A percentile compares a stretch with the other conserved stretches of the same genome.
These are phyloP conservation scores for Rhizomucor miehei DNA, from an alignment of 371 early-diverging fungal genomes.

Conservation along the genomic window DNA sequence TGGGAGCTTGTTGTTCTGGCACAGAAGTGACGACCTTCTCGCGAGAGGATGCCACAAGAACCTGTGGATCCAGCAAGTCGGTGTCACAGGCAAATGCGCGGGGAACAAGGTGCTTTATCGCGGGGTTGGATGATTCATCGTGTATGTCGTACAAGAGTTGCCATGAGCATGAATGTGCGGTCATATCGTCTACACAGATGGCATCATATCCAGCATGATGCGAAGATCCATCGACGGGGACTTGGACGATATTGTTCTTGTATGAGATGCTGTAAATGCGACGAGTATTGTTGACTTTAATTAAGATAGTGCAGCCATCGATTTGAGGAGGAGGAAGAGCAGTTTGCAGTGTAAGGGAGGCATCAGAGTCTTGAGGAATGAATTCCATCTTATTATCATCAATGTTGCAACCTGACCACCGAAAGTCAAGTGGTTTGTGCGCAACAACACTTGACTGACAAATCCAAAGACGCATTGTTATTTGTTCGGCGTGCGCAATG, in stretches of 20 bases:
- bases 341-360: slow-evolving; percentile 8
- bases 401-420: slow-evolving; percentile 7
- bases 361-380: slow-evolving; percentile 3
- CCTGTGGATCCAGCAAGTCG: slow-evolving; percentile 16
- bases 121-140: not conserved
- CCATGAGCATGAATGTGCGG: slow-evolving; percentile 10
- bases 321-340: slow-evolving; percentile 13
- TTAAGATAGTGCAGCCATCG: slow-evolving; percentile 17
- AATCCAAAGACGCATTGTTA: slow-evolving; percentile 21
- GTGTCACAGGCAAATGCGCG: slow-evolving; percentile 14
- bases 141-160: slow-evolving; percentile 7
- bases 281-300: slow-evolving; percentile 10
- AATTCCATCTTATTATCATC: slow-evolving; percentile 11
- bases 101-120: slow-evolving; percentile 3
- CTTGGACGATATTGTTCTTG: slow-evolving; percentile 7
- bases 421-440: slow-evolving; percentile 19
- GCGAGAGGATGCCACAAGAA: slow-evolving; percentile 8
- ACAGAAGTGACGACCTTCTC: slow-evolving; percentile 7
- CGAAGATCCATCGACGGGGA: slow-evolving; percentile 3
- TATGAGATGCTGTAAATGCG: slow-evolving; percentile 24
- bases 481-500: slow-evolving; percentile 11
- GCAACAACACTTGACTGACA: slow-evolving; percentile 10
- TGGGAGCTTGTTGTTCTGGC: slow-evolving; percentile 1
- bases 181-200: not conserved
- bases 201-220: not conserved